Conservation (phyloP, 768 basidiomycete genomes). For the Sporobolomyces pararoseus region DNA sequence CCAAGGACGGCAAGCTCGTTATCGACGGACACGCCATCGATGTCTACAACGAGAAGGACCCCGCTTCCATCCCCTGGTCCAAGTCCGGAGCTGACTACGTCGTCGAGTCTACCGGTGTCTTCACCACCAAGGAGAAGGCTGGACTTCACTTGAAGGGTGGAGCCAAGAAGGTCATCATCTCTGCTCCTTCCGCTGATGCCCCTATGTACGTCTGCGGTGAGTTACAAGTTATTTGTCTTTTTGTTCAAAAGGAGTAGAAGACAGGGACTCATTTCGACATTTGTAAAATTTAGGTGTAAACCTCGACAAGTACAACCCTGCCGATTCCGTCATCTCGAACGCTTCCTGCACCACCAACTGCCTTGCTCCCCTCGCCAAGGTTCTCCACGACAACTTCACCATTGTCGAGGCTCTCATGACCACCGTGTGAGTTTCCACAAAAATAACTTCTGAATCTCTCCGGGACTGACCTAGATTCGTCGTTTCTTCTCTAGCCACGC, state of each 20-base stretch:
- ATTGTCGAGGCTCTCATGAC: conserved; percentile 98
- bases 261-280: not conserved
- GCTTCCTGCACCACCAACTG: conserved; percentile 99
- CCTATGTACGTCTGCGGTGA: conserved; percentile 83
- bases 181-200: conserved; percentile 93
- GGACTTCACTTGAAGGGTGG: conserved; percentile 91
- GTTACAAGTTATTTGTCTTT: not conserved
- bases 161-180: conserved; percentile 99
- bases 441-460: not conserved
- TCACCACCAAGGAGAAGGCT: conserved; percentile 93
- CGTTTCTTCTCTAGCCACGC: conserved; percentile 19
- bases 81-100: conserved; percentile 80
- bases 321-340: conserved; percentile 88
- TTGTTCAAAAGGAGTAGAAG: not conserved
- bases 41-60: conserved; percentile 81
- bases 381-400: conserved; percentile 93
- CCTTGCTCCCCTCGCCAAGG: conserved; percentile 97
- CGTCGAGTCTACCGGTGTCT: conserved; percentile 97
- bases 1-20: conserved; percentile 81
- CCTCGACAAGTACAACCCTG: conserved; percentile 82
- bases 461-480: not conserved
- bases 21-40: conserved; percentile 73
- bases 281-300: conserved; percentile 69
- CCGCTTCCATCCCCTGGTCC: conserved; percentile 78
- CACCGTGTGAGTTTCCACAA: conserved; percentile 59